These are phyloP conservation scores for Colletotrichum chlorophyti DNA, from an alignment of 2,329 filamentous ascomycete species.

Conservation along the genomic window DNA sequence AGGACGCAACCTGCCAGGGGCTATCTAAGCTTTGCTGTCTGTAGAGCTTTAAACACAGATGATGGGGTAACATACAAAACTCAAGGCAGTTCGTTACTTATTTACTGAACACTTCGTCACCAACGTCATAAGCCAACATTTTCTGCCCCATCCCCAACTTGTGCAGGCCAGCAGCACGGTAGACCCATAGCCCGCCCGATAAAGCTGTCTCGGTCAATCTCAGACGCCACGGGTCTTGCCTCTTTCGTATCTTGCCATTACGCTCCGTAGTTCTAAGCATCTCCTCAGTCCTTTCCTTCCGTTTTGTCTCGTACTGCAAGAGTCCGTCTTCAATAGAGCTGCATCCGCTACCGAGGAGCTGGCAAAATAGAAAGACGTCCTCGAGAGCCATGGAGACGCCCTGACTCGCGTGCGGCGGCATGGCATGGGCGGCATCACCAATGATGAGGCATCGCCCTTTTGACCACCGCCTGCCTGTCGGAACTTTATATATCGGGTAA, in stretches of 20 bases:
- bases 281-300: conserved; percentile 8
- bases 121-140: conserved; percentile 11
- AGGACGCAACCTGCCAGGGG: no score
- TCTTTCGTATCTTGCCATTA: conserved; percentile 13
- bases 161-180: conserved; percentile 3
- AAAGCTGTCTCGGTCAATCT: conserved; percentile 8
- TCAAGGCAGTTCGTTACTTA: no score
- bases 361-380: conserved; percentile 54
- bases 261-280: conserved; percentile 10
- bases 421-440: conserved; percentile 64
- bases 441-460: conserved; percentile 53
- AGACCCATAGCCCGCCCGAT: conserved; percentile 14
- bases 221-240: conserved; percentile 14
- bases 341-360: conserved; percentile 39
- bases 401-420: conserved; percentile 60
- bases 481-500: conserved; percentile 44
- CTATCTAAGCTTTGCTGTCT: no score
- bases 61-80: no score
- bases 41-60: no score
- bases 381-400: conserved; percentile 63
- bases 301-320: neutral
- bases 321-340: neutral
- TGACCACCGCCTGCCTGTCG: conserved; percentile 40
- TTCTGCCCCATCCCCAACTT: conserved; percentile 19
- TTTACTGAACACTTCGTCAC: conserved; percentile 11